phyloP scores from a whole-genome alignment of 2,329 filamentous ascomycete species.

The Xylariaceae sp. region DNA sequence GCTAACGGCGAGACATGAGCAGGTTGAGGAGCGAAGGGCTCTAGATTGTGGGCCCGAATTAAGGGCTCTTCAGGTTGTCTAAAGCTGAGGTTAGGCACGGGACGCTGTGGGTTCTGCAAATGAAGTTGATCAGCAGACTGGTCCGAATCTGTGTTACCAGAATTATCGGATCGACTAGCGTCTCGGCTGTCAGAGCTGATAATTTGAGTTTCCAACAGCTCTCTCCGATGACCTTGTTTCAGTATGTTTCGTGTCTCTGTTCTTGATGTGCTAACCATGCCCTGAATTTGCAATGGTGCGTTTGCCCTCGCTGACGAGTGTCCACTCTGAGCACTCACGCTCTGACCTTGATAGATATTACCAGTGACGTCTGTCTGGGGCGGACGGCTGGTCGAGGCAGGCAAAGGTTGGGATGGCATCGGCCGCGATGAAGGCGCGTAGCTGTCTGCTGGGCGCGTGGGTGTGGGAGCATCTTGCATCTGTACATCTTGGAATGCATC shows the following conservation, averaged over 20 bases:
- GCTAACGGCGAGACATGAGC: slow-evolving; percentile 70
- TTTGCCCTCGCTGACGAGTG: slow-evolving; percentile 19
- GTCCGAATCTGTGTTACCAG: slow-evolving; percentile 46
- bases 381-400: slow-evolving; percentile 14
- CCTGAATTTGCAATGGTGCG: slow-evolving; percentile 24
- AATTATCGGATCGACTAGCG: slow-evolving; percentile 52
- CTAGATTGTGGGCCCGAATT: slow-evolving; percentile 75
- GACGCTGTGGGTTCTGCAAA: slow-evolving; percentile 45
- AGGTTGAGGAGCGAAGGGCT: slow-evolving; percentile 77
- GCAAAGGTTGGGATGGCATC: slow-evolving; percentile 24
- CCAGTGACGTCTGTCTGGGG: slow-evolving; percentile 18
- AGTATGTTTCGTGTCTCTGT: neutral
- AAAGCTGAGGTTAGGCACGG: slow-evolving; percentile 48
- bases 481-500: slow-evolving; percentile 50
- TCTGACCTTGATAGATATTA: slow-evolving; percentile 24
- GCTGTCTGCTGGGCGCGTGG: slow-evolving; percentile 44
- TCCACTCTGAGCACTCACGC: slow-evolving; percentile 30
- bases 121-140: slow-evolving; percentile 45
- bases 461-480: slow-evolving; percentile 47
- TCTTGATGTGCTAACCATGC: slow-evolving; percentile 17
- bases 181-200: slow-evolving; percentile 50
- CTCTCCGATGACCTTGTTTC: slow-evolving; percentile 20
- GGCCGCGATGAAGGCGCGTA: slow-evolving; percentile 28
- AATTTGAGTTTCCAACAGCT: slow-evolving; percentile 38
- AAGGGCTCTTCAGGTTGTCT: slow-evolving; percentile 63